Evolutionary conservation across 169 alveolate species (phyloP).

Genomic region (Plasmodium relictum): DNA sequence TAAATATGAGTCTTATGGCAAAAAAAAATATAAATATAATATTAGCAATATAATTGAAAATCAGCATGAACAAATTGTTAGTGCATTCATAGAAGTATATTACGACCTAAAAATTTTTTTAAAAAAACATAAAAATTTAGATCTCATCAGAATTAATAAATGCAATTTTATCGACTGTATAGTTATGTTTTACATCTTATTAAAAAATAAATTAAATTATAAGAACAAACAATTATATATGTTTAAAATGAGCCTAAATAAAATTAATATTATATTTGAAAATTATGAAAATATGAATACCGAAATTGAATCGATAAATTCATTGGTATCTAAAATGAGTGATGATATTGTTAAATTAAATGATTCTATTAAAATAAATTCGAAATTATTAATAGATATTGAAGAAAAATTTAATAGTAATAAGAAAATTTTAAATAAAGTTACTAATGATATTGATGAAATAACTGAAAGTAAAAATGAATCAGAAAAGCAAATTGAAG

Average conservation of each 20-base stretch:
- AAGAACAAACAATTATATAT: constrained; percentile 63
- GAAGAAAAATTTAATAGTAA: constrained; percentile 43
- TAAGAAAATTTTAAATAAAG: constrained; percentile 27
- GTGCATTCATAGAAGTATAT: constrained; percentile 54
- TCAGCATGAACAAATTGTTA: constrained; percentile 45
- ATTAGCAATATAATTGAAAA: constrained; percentile 34
- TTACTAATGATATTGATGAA: constrained; percentile 65
- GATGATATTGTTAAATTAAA: constrained; percentile 14
- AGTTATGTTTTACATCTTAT: constrained; percentile 62
- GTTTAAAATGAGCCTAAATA: constrained; percentile 74
- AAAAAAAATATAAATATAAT: constrained; percentile 31
- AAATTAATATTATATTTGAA: constrained; percentile 36
- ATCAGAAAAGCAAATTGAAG: constrained; percentile 68
- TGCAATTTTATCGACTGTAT: constrained; percentile 37
- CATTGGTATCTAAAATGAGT: constrained; percentile 8
- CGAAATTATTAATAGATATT: constrained; percentile 4
- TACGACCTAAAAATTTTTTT: constrained; percentile 42
- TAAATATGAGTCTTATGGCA: not conserved
- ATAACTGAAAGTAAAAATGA: constrained; percentile 65
- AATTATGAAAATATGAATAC: constrained; percentile 49
- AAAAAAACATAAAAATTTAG: constrained; percentile 17
- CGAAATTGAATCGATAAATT: constrained; percentile 40
- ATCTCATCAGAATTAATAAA: constrained; percentile 48
- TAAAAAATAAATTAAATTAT: constrained; percentile 69
- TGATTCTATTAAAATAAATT: constrained; percentile 28